phyloP scores from a whole-genome alignment of 1,139 yeast genomes.

The Zygosaccharomyces sapae region DNA sequence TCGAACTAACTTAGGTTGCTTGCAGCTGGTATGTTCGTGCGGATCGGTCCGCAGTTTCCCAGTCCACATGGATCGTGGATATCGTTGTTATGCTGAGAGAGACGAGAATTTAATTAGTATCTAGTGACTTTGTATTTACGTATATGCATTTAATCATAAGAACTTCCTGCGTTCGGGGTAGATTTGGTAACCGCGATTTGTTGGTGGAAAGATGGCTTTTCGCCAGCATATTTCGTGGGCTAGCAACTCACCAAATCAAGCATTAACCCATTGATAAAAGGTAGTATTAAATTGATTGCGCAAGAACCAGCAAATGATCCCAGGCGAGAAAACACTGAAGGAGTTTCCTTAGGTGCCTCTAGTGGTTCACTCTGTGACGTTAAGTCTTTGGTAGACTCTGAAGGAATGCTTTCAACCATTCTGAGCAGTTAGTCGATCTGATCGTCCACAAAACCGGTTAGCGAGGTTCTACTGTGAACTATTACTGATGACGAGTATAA shows the following conservation, averaged over 20 bases:
- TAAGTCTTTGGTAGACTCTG: not conserved
- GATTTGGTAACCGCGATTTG: slow-evolving; percentile 39
- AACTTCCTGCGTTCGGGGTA: slow-evolving; percentile 27
- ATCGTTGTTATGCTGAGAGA: slow-evolving; percentile 23
- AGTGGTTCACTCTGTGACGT: not conserved
- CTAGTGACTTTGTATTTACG: not conserved
- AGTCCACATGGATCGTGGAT: slow-evolving; percentile 24
- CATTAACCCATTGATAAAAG: slow-evolving; percentile 92
- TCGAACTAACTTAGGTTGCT: slow-evolving; percentile 7
- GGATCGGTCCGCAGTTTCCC: slow-evolving; percentile 27
- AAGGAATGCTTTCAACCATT: slow-evolving; percentile 3
- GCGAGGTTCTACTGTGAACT: too few relatives aligned
- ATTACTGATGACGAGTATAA: too few relatives aligned
- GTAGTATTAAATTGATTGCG: slow-evolving; percentile 73
- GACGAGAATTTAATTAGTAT: slow-evolving; percentile 18
- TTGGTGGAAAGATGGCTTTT: slow-evolving; percentile 46
- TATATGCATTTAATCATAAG: slow-evolving; percentile 8
- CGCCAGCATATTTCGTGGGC: slow-evolving; percentile 90
- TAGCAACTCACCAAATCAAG: slow-evolving; percentile 88
- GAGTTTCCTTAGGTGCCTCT: slow-evolving; percentile 1
- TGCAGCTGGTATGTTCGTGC: slow-evolving; percentile 26
- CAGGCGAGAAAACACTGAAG: slow-evolving; percentile 4
- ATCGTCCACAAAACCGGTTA: too few relatives aligned
- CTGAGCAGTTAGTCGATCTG: not conserved
- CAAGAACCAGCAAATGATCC: slow-evolving; percentile 38